Evolutionary conservation across 2,329 filamentous ascomycete species (phyloP), one percentile per base, ranked within the genome.

Genomic region (Curvularia sp.): DNA sequence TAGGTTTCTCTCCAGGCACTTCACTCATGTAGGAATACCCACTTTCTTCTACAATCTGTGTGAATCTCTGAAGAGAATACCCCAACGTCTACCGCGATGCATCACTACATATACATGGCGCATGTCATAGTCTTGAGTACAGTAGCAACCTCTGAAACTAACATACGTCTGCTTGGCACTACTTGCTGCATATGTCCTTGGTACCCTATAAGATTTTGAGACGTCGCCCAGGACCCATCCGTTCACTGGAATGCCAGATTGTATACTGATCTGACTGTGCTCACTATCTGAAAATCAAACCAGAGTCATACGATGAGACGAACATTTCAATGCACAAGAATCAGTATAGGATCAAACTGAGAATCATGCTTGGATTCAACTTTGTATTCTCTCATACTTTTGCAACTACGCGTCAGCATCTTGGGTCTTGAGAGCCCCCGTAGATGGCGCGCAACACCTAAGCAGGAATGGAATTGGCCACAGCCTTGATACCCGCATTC

Each of bases 401-500:
- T n/a, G 7, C 15, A 36, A 36, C 34, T 36, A 36, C 34, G 18
- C 34, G 7, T 18, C 15, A 36, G 15, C 6, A 9, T 13, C n/a
- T 3, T 36, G 15, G 5, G 34, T 6, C 34, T 18, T 8, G 7
- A 1, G 1, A n/a, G 34, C 15, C 15, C n/a, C 3, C 34, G 8
- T 7, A 9, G 34, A 36, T 7, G 15, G 18, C n/a, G 5, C 1
- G 13, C 3, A 6, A 18, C 21, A 25, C 42, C 42, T 45, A 45
- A 19, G 42, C 42, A 19, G 42, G 42, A 5, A 45, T 45, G 5
- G 42, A 45, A 12, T 28, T n/a, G 13, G 42, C 42, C 3, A 45
- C 42, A 45, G 42, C 42, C 42, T n/a, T 53, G 30, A 69, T 55
- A 15, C 50, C 57, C 43, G 57, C 55, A 34, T 59, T 61, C 73